Percentiles rank a stretch among this genome's conserved stretches.
Evolutionary conservation across 768 basidiomycete genomes (phyloP).

Genomic region (Leccinum incarnatum): DNA sequence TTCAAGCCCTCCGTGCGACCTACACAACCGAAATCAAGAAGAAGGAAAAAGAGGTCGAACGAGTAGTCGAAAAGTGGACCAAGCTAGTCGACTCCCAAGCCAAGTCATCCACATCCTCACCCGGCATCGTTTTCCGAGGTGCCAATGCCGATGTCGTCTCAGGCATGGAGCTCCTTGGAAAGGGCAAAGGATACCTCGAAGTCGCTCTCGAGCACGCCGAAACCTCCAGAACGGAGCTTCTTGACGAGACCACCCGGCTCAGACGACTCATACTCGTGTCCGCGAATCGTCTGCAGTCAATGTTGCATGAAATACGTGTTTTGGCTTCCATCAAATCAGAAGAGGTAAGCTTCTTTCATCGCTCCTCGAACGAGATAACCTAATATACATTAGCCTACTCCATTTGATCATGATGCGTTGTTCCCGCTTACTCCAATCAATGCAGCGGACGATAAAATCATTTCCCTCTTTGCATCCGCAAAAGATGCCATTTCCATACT

Average conservation of each 20-base stretch:
- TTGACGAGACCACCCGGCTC: constrained; percentile 62
- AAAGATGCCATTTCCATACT: constrained; percentile 35
- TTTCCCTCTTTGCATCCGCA: constrained; percentile 41
- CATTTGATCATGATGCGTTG: constrained; percentile 45
- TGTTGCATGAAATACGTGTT: constrained; percentile 47
- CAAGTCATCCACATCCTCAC: constrained; percentile 47
- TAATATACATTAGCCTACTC: constrained; percentile 37
- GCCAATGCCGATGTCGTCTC: constrained; percentile 50
- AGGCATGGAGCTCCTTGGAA: constrained; percentile 44
- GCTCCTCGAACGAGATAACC: neutral
- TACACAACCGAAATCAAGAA: constrained; percentile 75
- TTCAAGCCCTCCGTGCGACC: constrained; percentile 68
- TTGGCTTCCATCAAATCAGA: constrained; percentile 42
- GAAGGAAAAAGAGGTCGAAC: constrained; percentile 76
- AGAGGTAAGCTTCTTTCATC: constrained; percentile 39
- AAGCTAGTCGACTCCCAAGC: constrained; percentile 68
- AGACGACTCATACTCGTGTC: constrained; percentile 57
- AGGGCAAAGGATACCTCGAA: constrained; percentile 57
- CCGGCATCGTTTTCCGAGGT: constrained; percentile 50
- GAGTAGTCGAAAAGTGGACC: constrained; percentile 70
- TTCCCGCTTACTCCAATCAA: constrained; percentile 55
- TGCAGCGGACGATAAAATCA: constrained; percentile 47
- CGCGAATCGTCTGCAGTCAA: constrained; percentile 62
- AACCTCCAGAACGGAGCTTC: constrained; percentile 55
- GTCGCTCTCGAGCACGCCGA: constrained; percentile 73